Evolutionary conservation across 352 stramenopile species (phyloP).

Genomic region (Saprolegnia diclina): DNA sequence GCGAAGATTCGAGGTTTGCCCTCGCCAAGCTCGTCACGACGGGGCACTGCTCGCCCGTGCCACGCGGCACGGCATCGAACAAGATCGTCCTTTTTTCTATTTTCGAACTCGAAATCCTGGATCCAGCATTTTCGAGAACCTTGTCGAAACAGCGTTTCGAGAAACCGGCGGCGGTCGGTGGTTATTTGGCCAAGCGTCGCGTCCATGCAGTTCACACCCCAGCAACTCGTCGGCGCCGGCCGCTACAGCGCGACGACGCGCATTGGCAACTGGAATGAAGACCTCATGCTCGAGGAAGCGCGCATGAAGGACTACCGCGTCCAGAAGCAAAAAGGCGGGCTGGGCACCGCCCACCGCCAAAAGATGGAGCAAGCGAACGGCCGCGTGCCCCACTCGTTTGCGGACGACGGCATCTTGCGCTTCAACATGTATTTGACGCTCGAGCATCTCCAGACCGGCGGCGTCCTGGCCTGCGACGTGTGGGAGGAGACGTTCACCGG

Average conservation of each 20-base stretch:
- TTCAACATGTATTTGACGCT: slow-evolving; percentile 60
- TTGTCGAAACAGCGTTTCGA: no score
- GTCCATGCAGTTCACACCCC: slow-evolving; percentile 85
- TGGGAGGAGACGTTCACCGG: slow-evolving; percentile 78
- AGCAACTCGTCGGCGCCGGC: slow-evolving; percentile 80
- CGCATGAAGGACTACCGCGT: slow-evolving; percentile 79
- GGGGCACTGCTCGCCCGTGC: no score
- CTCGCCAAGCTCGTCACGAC: no score
- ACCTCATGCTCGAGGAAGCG: slow-evolving; percentile 82
- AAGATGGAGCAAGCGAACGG: slow-evolving; percentile 73
- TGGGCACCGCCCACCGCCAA: slow-evolving; percentile 72
- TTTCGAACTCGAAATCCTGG: no score
- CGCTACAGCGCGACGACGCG: slow-evolving; percentile 72
- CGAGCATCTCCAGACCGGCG: slow-evolving; percentile 45
- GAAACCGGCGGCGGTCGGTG: no score
- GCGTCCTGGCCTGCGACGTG: slow-evolving; percentile 58
- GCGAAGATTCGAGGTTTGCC: no score
- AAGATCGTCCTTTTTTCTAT: no score
- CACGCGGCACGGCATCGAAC: no score
- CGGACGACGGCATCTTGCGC: slow-evolving; percentile 33
- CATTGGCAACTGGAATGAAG: slow-evolving; percentile 88
- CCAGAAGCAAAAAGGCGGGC: slow-evolving; percentile 71
- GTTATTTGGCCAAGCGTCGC: no score
- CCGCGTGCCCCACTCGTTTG: slow-evolving; percentile 49
- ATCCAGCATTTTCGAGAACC: no score